Percentiles rank a stretch among this genome's conserved stretches.
Evolutionary conservation across 768 basidiomycete species (phyloP).

Genomic region (Auriscalpium vulgare): DNA sequence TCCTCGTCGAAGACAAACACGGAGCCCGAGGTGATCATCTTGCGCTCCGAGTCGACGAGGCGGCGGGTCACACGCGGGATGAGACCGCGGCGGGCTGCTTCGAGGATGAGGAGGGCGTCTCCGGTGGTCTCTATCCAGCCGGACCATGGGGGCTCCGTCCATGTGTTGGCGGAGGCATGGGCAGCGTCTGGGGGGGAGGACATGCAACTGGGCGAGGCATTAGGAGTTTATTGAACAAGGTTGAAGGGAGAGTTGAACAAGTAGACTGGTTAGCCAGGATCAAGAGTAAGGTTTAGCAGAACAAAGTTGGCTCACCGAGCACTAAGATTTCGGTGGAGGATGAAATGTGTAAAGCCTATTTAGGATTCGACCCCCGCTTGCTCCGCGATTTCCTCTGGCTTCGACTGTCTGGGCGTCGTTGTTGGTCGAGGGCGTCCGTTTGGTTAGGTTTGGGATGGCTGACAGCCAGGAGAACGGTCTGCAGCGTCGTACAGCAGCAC

Average conservation of each 20-base stretch:
- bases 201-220: constrained; percentile 7
- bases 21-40: constrained; percentile 87
- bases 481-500: no score
- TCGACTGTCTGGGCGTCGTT: not conserved
- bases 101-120: constrained; percentile 94
- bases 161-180: constrained; percentile 33
- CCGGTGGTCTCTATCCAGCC: constrained; percentile 95
- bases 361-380: constrained; percentile 18
- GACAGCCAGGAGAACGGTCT: no score
- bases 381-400: constrained; percentile 9
- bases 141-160: constrained; percentile 86
- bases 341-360: constrained; percentile 17
- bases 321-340: constrained; percentile 19
- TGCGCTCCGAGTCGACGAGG: constrained; percentile 85
- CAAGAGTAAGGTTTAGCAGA: constrained; percentile 15
- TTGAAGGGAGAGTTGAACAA: constrained; percentile 1
- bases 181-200: constrained; percentile 12
- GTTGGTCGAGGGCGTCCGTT: not conserved
- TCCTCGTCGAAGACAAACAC: constrained; percentile 98
- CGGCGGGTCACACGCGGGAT: constrained; percentile 90
- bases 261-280: constrained; percentile 15
- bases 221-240: not conserved
- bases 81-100: constrained; percentile 83
- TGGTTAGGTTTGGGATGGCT: no score
- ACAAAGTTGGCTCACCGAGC: constrained; percentile 21